phyloP scores from a whole-genome alignment of 345 rosid genomes.

The Hibiscus tridactylites region DNA sequence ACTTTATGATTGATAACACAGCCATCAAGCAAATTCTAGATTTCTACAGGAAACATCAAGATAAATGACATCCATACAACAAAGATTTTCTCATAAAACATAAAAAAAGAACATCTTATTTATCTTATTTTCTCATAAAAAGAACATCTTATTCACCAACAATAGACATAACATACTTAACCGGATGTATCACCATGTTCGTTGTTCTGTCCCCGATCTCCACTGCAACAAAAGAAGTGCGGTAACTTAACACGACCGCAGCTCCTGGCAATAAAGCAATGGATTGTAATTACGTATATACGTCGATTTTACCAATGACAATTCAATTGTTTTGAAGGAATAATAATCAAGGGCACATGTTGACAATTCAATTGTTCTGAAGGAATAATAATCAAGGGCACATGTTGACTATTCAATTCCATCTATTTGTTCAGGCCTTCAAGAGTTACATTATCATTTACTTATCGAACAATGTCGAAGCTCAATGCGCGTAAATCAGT shows the following conservation, averaged over 20 bases:
- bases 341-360: background rate
- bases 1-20: background rate
- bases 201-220: slow-evolving; percentile 36
- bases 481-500: no score
- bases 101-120: background rate
- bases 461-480: no score
- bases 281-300: background rate
- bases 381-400: background rate
- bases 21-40: background rate
- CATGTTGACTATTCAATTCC: background rate
- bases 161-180: background rate
- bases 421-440: background rate
- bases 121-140: no score
- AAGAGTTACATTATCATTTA: background rate
- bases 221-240: slow-evolving; percentile 91
- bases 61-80: background rate
- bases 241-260: slow-evolving; percentile 83
- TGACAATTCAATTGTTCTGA: background rate
- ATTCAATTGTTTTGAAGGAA: background rate
- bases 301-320: background rate
- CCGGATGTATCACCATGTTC: slow-evolving; percentile 13
- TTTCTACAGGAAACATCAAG: background rate
- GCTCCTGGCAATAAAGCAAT: slow-evolving; percentile 36
- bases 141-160: background rate
- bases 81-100: background rate